These are phyloP conservation scores for Candida sphagnicola DNA, from an alignment of 805 yeast genomes.

Conservation along the genomic window DNA sequence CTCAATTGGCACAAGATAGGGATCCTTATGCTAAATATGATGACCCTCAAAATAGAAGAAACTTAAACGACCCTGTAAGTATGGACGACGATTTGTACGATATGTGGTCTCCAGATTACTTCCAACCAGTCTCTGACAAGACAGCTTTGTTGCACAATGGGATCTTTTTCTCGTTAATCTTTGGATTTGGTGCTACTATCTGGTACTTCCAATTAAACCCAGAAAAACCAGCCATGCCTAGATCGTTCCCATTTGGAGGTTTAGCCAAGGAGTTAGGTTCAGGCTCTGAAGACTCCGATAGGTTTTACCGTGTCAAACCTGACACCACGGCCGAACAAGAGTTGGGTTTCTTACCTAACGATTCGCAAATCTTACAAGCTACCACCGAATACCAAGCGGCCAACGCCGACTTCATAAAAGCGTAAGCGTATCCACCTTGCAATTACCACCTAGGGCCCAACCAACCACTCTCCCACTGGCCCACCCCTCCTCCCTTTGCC, in stretches of 20 bases:
- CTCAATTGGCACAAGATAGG: constrained; percentile 57
- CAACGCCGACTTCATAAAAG: constrained; percentile 35
- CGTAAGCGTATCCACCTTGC: constrained; percentile 10
- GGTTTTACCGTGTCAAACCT: constrained; percentile 38
- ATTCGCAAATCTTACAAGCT: constrained; percentile 23
- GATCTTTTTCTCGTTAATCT: constrained; percentile 40
- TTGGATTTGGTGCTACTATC: constrained; percentile 42
- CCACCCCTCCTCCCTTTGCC: no score
- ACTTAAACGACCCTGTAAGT: constrained; percentile 67
- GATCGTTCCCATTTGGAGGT: constrained; percentile 73
- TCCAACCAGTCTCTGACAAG: constrained; percentile 53
- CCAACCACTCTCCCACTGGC: no score
- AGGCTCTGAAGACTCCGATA: constrained; percentile 41
- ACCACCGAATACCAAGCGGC: constrained; percentile 29
- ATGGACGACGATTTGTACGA: constrained; percentile 71
- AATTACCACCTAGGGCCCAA: no score
- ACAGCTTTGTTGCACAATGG: constrained; percentile 58
- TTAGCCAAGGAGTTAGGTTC: constrained; percentile 74
- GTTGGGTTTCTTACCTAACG: constrained; percentile 32
- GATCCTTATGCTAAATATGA: constrained; percentile 73
- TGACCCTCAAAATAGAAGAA: constrained; percentile 78
- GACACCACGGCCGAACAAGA: constrained; percentile 36
- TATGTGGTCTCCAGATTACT: constrained; percentile 84
- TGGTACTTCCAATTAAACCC: constrained; percentile 48
- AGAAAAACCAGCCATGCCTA: constrained; percentile 70